Percentiles rank a stretch among this genome's conserved stretches.
Evolutionary conservation across 768 basidiomycete genomes (phyloP).

Genomic region (Sistotremastrum niveocremeum): DNA sequence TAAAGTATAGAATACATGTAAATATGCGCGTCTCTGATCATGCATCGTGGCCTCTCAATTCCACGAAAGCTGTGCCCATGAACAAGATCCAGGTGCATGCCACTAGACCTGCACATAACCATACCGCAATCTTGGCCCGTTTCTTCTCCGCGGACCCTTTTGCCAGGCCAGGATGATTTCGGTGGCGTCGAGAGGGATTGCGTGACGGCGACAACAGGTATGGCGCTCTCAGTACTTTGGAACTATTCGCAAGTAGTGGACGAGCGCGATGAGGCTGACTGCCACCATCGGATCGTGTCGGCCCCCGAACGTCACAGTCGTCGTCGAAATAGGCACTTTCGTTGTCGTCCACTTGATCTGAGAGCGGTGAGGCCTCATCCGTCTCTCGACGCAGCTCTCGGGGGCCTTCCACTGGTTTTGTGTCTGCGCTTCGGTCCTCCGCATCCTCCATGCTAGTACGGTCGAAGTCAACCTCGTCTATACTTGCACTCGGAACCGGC

Average conservation of each 20-base stretch:
- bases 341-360: constrained; percentile 4
- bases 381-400: not conserved
- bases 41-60: too few species aligned
- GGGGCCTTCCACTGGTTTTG: constrained; percentile 1
- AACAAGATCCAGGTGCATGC: constrained; percentile 50
- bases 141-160: constrained; percentile 19
- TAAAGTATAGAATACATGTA: too few species aligned
- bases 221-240: not conserved
- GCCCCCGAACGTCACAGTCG: constrained; percentile 1
- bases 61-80: constrained; percentile 42
- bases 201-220: constrained; percentile 8
- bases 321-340: constrained; percentile 9
- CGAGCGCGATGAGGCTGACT: not conserved
- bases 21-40: too few species aligned
- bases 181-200: constrained; percentile 8
- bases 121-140: constrained; percentile 39
- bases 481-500: too few species aligned
- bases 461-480: too few species aligned
- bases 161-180: constrained; percentile 12
- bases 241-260: constrained; percentile 1
- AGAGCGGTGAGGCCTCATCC: not conserved
- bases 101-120: constrained; percentile 29
- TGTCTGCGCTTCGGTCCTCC: constrained; percentile 7
- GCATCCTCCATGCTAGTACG: constrained; percentile 17
- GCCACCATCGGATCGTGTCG: not conserved